Percentiles rank a stretch among this genome's conserved stretches.
Conservation (phyloP, 2,329 filamentous ascomycete genomes). For the Diplodia mutila region DNA sequence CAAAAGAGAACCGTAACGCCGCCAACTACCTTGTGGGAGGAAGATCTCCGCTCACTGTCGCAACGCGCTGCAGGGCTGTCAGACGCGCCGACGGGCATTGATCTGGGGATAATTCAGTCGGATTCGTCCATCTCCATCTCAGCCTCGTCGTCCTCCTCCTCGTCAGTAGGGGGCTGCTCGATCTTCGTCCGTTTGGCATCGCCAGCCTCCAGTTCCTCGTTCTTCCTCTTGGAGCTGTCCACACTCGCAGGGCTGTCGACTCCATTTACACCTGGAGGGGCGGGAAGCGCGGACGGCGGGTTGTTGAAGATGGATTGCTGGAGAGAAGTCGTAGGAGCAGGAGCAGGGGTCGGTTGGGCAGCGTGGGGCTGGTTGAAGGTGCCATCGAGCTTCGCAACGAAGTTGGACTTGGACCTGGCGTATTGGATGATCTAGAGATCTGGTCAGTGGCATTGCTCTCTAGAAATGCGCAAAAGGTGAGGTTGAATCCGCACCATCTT, state of each 20-base stretch:
- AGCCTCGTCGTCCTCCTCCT: constrained; percentile 52
- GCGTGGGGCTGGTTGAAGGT: constrained; percentile 61
- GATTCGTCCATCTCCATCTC: constrained; percentile 68
- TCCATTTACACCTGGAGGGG: constrained; percentile 55
- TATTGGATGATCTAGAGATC: constrained; percentile 78
- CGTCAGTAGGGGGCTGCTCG: constrained; percentile 49
- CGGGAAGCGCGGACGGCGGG: constrained; percentile 8
- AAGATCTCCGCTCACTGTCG: constrained; percentile 13
- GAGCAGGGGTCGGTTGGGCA: constrained; percentile 34
- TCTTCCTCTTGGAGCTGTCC: constrained; percentile 66
- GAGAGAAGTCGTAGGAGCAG: constrained; percentile 52
- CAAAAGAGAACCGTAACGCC: constrained; percentile 19
- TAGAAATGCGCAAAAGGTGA: constrained; percentile 7
- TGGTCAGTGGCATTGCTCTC: background rate
- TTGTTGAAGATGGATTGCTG: constrained; percentile 25
- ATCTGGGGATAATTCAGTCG: constrained; percentile 46
- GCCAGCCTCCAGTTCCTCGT: constrained; percentile 58
- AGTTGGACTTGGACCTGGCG: constrained; percentile 85
- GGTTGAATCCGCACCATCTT: constrained; percentile 68
- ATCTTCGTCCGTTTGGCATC: constrained; percentile 51
- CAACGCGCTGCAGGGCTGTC: constrained; percentile 15
- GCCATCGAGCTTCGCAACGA: constrained; percentile 87
- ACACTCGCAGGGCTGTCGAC: constrained; percentile 59
- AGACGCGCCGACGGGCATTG: constrained; percentile 14
- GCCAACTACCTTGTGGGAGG: constrained; percentile 17